Base-by-base conservation (phyloP, 352 stramenopile genomes). In the Pythium brassicae region DNA sequence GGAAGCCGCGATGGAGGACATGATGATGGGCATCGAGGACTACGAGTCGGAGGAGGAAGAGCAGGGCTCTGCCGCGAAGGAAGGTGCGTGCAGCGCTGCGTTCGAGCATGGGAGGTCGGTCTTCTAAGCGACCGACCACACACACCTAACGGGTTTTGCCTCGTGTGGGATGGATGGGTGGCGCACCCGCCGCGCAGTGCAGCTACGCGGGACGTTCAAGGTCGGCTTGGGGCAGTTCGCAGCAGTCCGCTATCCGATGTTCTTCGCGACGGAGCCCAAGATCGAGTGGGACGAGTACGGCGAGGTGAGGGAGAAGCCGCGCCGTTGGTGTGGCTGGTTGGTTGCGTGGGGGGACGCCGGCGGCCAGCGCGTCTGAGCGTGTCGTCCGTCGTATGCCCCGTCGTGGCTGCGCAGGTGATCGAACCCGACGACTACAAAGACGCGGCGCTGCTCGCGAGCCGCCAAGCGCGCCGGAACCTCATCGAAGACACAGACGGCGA, bases 11-110 rank as follows among this genome's bases (percentile, higher is more conserved):
- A 94, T 95, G 84, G 84, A 95, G 61, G 86, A 95, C 59, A 94
- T 95, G 83, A 94, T 95, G 84, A 89, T 94, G 79, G 83, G 80
- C 26, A 93, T 95, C 37, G 86, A 90, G 68, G 86, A 95, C 67
- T 95, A 92, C 52, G 86, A 95, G 59, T 91, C 74, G 2, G 79
- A 89, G 43, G 82, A 78, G 10, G 86, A 95, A 55, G 86, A 94
- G 62, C 79, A 92, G 26, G 66, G 75, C 55, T 63, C 71, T 3
- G 65, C 32, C 32, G 32, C 70, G 42, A 83, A 89, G 75, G 76
- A 89, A 72, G 71, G 74, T 89, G 51, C 5, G 27, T 37, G 32
- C 14, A 11, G 32, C 14, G 32, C 8, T 37, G 32, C 32, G 32
- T 14, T 37, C 8, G 32, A 37, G 32, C 29, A n/a, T n/a, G n/a